phyloP scores from a whole-genome alignment of 2,329 filamentous ascomycete genomes.

The Colletotrichum tropicicola region DNA sequence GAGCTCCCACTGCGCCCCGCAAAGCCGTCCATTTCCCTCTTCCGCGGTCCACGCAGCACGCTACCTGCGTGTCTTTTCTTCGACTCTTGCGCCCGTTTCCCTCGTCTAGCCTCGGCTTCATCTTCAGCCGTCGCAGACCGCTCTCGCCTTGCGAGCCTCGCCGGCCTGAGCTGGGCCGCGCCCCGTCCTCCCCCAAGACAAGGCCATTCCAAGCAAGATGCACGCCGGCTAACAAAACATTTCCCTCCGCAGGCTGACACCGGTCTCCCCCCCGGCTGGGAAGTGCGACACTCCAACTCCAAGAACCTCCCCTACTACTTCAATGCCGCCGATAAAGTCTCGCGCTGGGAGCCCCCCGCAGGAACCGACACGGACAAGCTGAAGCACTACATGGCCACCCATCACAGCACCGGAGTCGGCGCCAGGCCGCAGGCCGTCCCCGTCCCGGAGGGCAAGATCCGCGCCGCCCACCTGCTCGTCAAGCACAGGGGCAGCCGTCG shows the following conservation, averaged over 20 bases:
- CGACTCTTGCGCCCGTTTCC: not conserved
- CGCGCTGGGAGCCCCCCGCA: slow-evolving; percentile 91
- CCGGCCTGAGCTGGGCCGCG: not conserved
- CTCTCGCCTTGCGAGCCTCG: not conserved
- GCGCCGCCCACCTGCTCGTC: slow-evolving; percentile 89
- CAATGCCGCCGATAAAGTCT: slow-evolving; percentile 86
- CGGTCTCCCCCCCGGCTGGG: slow-evolving; percentile 88
- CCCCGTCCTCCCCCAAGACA: slow-evolving; percentile 11
- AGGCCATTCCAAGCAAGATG: not conserved
- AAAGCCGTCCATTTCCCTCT: not conserved
- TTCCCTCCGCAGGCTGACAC: slow-evolving; percentile 67
- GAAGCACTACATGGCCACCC: slow-evolving; percentile 90
- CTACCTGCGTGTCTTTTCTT: not conserved
- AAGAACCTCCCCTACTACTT: slow-evolving; percentile 99
- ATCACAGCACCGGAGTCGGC: slow-evolving; percentile 73
- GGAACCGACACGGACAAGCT: slow-evolving; percentile 92
- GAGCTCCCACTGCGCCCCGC: not conserved
- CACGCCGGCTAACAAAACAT: slow-evolving; percentile 1
- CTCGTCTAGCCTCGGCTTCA: not conserved
- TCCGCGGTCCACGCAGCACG: not conserved
- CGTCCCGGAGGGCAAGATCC: slow-evolving; percentile 81
- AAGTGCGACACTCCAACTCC: slow-evolving; percentile 97
- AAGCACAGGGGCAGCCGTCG: slow-evolving; percentile 92
- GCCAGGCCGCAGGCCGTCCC: slow-evolving; percentile 46
- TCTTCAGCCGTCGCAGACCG: not conserved